These are phyloP conservation scores for Hericium rajendrae DNA, from an alignment of 768 basidiomycete species.

Conservation along the genomic window DNA sequence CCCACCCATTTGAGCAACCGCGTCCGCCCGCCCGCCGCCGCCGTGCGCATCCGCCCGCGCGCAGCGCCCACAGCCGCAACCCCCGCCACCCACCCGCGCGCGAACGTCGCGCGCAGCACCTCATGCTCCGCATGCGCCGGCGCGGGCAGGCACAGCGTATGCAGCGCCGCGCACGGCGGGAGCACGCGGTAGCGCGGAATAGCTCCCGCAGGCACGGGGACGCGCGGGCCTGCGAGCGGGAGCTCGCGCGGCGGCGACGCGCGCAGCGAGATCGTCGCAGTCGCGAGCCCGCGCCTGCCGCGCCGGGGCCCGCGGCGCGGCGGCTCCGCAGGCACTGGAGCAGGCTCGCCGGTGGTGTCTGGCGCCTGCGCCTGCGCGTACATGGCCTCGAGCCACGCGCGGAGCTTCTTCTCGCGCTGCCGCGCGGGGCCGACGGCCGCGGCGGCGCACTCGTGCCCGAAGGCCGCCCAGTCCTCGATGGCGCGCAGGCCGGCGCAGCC, in stretches of 20 bases:
- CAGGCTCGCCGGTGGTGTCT: background rate
- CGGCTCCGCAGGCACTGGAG: background rate
- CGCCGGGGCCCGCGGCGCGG: background rate
- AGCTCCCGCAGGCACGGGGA: background rate
- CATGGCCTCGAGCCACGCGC: background rate
- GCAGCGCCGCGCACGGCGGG: constrained; percentile 41
- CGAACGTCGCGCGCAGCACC: constrained; percentile 41
- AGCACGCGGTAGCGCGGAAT: constrained; percentile 35
- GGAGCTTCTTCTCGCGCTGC: constrained; percentile 37
- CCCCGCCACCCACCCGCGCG: constrained; percentile 55
- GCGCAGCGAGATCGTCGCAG: constrained; percentile 50
- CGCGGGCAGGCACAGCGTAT: constrained; percentile 37
- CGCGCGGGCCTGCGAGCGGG: background rate
- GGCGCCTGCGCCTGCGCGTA: background rate
- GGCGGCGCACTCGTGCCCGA: constrained; percentile 55
- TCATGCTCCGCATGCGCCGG: constrained; percentile 22
- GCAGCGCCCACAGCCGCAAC: constrained; percentile 41
- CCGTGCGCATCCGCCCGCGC: constrained; percentile 34
- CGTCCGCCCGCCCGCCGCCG: constrained; percentile 33
- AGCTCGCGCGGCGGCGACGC: constrained; percentile 6
- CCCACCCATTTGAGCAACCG: too few relatives aligned
- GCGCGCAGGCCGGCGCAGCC: constrained; percentile 46
- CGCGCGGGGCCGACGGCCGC: constrained; percentile 51
- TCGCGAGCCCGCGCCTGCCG: constrained; percentile 56
- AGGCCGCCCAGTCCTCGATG: constrained; percentile 42